phyloP scores from a whole-genome alignment of 306 rosid species.

The Malus sieversii region DNA sequence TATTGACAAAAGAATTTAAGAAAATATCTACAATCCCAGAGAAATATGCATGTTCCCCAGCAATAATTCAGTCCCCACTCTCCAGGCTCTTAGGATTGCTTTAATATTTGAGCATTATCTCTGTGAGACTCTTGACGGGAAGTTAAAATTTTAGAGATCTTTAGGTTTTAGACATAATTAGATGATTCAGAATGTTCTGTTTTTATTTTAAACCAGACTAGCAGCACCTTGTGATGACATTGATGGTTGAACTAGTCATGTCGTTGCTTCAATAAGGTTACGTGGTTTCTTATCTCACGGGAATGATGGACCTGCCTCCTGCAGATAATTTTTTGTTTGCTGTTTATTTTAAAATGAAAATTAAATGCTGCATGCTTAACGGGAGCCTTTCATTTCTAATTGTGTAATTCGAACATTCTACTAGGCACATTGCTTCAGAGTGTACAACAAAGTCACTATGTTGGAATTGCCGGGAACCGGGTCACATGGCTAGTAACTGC shows the following conservation, averaged over 20 bases:
- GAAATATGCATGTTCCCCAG: background rate
- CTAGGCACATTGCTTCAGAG: conserved; percentile 94
- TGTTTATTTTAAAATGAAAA: background rate
- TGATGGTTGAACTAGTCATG: background rate
- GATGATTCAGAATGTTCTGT: background rate
- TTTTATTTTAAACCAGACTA: background rate
- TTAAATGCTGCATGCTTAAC: background rate
- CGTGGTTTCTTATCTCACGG: background rate
- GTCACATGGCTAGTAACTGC: conserved; percentile 92
- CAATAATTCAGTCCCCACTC: background rate
- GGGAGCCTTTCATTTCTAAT: background rate
- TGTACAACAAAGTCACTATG: conserved; percentile 89
- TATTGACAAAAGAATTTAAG: background rate
- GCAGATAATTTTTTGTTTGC: background rate
- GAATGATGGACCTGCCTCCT: background rate
- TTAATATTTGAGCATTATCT: background rate
- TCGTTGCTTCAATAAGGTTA: background rate
- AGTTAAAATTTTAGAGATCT: background rate
- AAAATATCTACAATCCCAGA: background rate
- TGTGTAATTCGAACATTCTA: conserved; percentile 2
- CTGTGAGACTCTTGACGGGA: background rate
- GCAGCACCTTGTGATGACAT: background rate
- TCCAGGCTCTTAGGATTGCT: background rate
- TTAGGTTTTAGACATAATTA: background rate
- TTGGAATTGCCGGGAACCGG: conserved; percentile 98